phyloP scores from a whole-genome alignment of 306 rosid genomes.

The Carpinus fangiana region DNA sequence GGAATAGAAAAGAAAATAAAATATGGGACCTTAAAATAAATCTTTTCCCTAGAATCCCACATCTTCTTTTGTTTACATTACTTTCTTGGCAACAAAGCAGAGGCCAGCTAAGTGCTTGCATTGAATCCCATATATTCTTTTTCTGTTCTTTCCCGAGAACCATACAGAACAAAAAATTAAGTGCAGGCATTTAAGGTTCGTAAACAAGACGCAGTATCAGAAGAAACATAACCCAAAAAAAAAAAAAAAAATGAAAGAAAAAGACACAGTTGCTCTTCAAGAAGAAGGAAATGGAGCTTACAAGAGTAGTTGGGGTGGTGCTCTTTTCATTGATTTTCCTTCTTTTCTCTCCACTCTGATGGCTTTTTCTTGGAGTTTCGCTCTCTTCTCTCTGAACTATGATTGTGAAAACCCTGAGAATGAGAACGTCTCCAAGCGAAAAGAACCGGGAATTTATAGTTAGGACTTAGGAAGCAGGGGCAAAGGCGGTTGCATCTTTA shows the following conservation, averaged over 20 bases:
- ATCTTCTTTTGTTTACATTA: constrained; percentile 12
- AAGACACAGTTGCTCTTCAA: too few relatives aligned
- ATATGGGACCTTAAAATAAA: neutral
- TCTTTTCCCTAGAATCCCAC: neutral
- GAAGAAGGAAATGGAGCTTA: constrained; percentile 12
- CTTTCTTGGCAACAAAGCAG: constrained; percentile 18
- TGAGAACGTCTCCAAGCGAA: neutral
- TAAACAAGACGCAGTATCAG: neutral
- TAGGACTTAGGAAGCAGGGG: too few relatives aligned
- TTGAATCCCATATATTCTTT: neutral
- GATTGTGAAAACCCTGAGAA: neutral
- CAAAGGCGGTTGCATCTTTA: too few relatives aligned
- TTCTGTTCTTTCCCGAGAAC: neutral
- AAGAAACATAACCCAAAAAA: neutral
- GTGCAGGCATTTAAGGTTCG: neutral
- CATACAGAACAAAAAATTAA: neutral
- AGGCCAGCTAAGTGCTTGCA: neutral
- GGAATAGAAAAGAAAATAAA: constrained; percentile 19
- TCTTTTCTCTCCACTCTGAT: neutral
- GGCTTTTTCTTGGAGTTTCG: constrained; percentile 16
- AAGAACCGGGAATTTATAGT: neutral
- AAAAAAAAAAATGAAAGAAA: neutral
- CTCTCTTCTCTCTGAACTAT: constrained; percentile 3
- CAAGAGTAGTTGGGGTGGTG: constrained; percentile 15
- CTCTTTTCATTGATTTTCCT: constrained; percentile 14